Evolutionary conservation across 1,139 yeast genomes (phyloP), one percentile per base, ranked within the genome.

Genomic region (Diutina ranongensis): DNA sequence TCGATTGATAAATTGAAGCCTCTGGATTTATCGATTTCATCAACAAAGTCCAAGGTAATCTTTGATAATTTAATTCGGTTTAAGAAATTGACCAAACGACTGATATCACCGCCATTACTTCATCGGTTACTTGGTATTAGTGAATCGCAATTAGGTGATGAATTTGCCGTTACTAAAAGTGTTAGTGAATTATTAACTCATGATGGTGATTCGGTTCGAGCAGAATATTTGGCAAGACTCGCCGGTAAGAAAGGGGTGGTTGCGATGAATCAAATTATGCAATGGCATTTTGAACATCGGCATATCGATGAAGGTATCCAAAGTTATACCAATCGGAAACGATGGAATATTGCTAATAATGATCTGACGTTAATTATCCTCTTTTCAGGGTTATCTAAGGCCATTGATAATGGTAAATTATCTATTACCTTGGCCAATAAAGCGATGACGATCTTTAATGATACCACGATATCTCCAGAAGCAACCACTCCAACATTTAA

Each of bases 181-280:
- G 78, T 75, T 0, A 53, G 62, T 13, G 71, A 72, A 47, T 70
- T 81, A 47, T 61, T 83, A 28, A 63, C 62, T 20, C 59, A 72
- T 46, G 78, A 69, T 46, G 72, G 72, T 2, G 60, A 61, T 45
- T 51, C 67, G 0, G 66, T 64, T 32, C 71, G 83, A 49, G 89
- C 92, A 0, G 52, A 71, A 15, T 67, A 67, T 49, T 59, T 81
- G 21, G 71, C 77, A 5, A 67, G 69, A 45, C 51, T 80, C 25
- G 79, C 84, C 1, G 54, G 63, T 5, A 53, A 52, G 5, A 64
- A 67, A 31, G 85, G 85, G 9, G 56, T 68, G 0, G 84, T 78
- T 27, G 84, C 77, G 0, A 72, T 78, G 77, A 83, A 83, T 51
- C 66, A 72, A 15, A 67, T 83, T 1, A 58, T 77, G 55, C 69